Evolutionary conservation across 352 stramenopile species (phyloP).

Genomic region (Plasmopara viticola): DNA sequence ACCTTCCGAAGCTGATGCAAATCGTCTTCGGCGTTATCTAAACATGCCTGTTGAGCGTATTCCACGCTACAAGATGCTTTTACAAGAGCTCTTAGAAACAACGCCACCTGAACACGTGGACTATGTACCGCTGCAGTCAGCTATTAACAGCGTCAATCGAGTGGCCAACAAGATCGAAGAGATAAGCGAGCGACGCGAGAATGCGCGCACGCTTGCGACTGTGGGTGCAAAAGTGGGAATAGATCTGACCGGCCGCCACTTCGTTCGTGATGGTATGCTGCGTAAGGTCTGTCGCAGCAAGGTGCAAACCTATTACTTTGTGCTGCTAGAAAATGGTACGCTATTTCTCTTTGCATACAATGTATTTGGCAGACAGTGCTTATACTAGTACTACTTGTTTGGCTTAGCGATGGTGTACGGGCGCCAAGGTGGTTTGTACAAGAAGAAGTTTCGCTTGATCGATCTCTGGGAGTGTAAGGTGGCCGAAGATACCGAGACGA

Average conservation of each 20-base stretch:
- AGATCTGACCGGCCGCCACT: constrained; percentile 51
- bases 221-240: constrained; percentile 64
- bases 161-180: constrained; percentile 77
- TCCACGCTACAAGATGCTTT: constrained; percentile 76
- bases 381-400: constrained; percentile 1
- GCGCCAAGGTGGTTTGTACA: constrained; percentile 49
- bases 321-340: constrained; percentile 77
- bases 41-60: constrained; percentile 87
- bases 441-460: constrained; percentile 80
- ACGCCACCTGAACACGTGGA: constrained; percentile 71
- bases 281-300: constrained; percentile 84
- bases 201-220: constrained; percentile 49
- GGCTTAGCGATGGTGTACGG: constrained; percentile 65
- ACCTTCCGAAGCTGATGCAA: constrained; percentile 50
- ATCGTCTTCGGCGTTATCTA: constrained; percentile 64
- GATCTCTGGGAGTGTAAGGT: constrained; percentile 77
- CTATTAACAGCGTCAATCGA: constrained; percentile 66
- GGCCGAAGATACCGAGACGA: constrained; percentile 56
- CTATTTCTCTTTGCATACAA: neutral
- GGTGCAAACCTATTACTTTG: constrained; percentile 80
- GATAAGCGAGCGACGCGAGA: constrained; percentile 70
- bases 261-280: constrained; percentile 70
- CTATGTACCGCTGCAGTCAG: constrained; percentile 57
- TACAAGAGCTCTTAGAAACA: constrained; percentile 67
- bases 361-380: neutral